A percentile compares a stretch with the other conserved stretches of the same genome.
Evolutionary conservation across 208 protist species (phyloP).

Genomic region (Crithidia sp.): DNA sequence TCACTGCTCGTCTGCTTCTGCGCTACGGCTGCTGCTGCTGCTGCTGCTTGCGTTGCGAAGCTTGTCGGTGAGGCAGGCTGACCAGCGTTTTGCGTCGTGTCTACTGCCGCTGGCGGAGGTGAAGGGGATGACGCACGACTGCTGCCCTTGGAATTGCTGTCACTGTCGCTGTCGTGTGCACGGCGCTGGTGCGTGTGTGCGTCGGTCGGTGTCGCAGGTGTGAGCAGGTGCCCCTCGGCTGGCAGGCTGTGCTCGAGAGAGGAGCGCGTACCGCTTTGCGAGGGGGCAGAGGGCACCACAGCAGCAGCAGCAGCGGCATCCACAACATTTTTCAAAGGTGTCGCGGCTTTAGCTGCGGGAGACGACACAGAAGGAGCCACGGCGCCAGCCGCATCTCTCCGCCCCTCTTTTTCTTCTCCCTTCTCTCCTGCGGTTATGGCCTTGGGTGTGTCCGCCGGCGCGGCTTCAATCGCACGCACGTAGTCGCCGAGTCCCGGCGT

Average conservation of each 20-base stretch:
- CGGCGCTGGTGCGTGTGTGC: background rate
- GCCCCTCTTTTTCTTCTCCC: background rate
- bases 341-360: no score
- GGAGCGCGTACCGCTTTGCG: background rate
- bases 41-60: no score
- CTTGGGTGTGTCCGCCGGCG: constrained; percentile 4
- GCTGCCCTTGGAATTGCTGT: background rate
- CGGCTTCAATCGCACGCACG: constrained; percentile 13
- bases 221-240: constrained; percentile 9
- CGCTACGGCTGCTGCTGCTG: no score
- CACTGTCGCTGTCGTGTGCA: background rate
- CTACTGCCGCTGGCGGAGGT: no score
- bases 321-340: no score
- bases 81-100: no score
- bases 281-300: background rate
- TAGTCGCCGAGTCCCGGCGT: constrained; percentile 42
- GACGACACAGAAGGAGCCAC: no score
- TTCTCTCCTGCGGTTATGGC: no score
- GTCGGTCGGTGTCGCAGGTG: background rate
- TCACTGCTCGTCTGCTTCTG: no score
- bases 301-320: background rate
- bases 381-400: constrained; percentile 12
- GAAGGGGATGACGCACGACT: no score
- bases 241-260: constrained; percentile 30
- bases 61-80: no score